Conservation (phyloP, 1,284 basidiomycete genomes). For the Rhodofomes roseus region DNA sequence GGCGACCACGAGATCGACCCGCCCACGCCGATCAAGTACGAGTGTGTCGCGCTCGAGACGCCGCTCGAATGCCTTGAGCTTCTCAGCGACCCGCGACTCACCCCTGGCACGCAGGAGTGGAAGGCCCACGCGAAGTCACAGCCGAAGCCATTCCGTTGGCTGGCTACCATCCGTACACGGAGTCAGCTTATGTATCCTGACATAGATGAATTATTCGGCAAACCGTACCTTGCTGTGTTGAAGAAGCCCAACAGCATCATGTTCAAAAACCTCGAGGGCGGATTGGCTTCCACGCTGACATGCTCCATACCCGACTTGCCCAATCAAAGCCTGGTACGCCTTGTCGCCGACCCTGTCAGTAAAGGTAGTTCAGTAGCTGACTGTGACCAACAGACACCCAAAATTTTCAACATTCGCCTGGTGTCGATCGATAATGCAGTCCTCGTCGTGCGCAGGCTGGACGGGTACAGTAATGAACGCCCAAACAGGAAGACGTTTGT, state of each 20-base stretch:
- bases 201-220: constrained; percentile 42
- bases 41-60: constrained; percentile 45
- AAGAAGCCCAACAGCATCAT: constrained; percentile 41
- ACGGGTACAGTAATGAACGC: constrained; percentile 16
- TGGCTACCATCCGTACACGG: constrained; percentile 37
- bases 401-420: constrained; percentile 49
- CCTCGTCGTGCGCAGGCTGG: constrained; percentile 46
- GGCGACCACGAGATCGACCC: constrained; percentile 44
- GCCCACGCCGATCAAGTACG: constrained; percentile 46
- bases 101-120: constrained; percentile 39
- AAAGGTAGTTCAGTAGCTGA: no score
- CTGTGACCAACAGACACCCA: constrained; percentile 31
- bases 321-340: background rate
- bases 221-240: constrained; percentile 42
- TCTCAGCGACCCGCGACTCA: constrained; percentile 43
- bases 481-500: constrained; percentile 11
- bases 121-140: constrained; percentile 31
- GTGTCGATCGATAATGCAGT: constrained; percentile 52
- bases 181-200: constrained; percentile 38
- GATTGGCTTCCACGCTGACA: constrained; percentile 24
- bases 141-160: constrained; percentile 38
- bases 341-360: background rate
- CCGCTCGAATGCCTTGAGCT: constrained; percentile 47
- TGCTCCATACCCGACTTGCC: constrained; percentile 9
- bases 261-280: constrained; percentile 41